Percentiles rank a stretch among this genome's conserved stretches.
Evolutionary conservation across 495 filamentous ascomycete species (phyloP).

Genomic region (Astrocystis sublimbata): DNA sequence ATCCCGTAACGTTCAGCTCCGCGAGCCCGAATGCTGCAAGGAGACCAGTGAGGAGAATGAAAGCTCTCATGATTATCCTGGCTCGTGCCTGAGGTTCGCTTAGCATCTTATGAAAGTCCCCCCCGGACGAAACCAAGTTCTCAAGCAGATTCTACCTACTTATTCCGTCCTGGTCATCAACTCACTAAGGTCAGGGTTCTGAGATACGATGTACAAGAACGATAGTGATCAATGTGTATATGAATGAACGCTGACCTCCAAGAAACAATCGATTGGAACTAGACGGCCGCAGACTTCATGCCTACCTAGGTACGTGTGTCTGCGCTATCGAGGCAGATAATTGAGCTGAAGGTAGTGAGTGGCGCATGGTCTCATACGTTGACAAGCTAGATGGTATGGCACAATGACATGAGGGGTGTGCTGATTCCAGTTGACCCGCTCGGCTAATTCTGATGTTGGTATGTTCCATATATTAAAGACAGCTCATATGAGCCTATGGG

Average conservation of each 20-base stretch:
- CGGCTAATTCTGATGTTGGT: constrained; percentile 13
- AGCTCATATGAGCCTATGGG: too few relatives aligned
- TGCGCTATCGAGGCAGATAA: background rate
- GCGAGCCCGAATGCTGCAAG: constrained; percentile 20
- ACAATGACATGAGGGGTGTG: background rate
- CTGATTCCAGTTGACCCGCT: constrained; percentile 4
- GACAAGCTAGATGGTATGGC: background rate
- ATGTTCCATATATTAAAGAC: constrained; percentile 1
- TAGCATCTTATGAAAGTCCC: background rate
- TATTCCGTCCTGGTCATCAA: constrained; percentile 11
- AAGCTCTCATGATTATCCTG: constrained; percentile 19
- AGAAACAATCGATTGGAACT: too few relatives aligned
- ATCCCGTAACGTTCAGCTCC: constrained; percentile 36
- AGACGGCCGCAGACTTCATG: too few relatives aligned
- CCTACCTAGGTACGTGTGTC: too few relatives aligned
- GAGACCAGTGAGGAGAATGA: constrained; percentile 14
- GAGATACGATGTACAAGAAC: too few relatives aligned
- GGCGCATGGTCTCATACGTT: background rate
- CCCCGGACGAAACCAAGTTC: too few relatives aligned
- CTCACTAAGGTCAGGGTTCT: background rate
- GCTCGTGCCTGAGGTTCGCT: background rate
- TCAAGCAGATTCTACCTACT: background rate
- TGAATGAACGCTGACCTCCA: too few relatives aligned
- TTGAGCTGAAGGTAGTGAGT: background rate
- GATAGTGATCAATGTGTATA: too few relatives aligned